phyloP scores from a whole-genome alignment of 306 rosid species.

The Sindora glabra region DNA sequence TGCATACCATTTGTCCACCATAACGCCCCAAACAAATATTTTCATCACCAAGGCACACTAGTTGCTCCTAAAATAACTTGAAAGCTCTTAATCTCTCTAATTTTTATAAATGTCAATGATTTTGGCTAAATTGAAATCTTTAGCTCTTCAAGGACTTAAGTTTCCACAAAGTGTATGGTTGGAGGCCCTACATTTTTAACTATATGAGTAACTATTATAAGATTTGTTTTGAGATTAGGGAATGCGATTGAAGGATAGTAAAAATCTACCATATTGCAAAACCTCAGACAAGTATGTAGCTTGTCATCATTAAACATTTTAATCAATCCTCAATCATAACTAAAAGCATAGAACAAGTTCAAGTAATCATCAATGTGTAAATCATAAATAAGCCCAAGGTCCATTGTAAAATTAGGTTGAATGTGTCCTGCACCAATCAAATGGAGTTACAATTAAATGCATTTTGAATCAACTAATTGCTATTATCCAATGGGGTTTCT shows the following conservation, averaged over 20 bases:
- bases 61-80: constrained; percentile 20
- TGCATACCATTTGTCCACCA: constrained; percentile 46
- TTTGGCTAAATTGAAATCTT: constrained; percentile 32
- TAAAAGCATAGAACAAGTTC: constrained; percentile 54
- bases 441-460: constrained; percentile 38
- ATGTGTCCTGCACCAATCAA: constrained; percentile 55
- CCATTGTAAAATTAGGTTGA: constrained; percentile 43
- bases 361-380: constrained; percentile 38
- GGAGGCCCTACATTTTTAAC: constrained; percentile 56
- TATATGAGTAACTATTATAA: constrained; percentile 30
- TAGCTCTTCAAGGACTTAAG: constrained; percentile 21
- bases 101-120: constrained; percentile 22
- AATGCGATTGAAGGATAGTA: constrained; percentile 64
- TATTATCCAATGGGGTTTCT: constrained; percentile 39
- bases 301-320: neutral
- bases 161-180: constrained; percentile 22
- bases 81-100: constrained; percentile 48
- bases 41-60: neutral
- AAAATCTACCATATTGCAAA: constrained; percentile 28
- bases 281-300: constrained; percentile 23
- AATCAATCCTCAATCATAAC: constrained; percentile 11
- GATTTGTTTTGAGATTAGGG: neutral
- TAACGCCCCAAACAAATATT: constrained; percentile 17
- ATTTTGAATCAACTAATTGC: constrained; percentile 19
- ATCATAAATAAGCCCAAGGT: constrained; percentile 64